A percentile compares a stretch with the other conserved stretches of the same genome.
Conservation (phyloP, 768 basidiomycete species). For the Suillus decipiens region DNA sequence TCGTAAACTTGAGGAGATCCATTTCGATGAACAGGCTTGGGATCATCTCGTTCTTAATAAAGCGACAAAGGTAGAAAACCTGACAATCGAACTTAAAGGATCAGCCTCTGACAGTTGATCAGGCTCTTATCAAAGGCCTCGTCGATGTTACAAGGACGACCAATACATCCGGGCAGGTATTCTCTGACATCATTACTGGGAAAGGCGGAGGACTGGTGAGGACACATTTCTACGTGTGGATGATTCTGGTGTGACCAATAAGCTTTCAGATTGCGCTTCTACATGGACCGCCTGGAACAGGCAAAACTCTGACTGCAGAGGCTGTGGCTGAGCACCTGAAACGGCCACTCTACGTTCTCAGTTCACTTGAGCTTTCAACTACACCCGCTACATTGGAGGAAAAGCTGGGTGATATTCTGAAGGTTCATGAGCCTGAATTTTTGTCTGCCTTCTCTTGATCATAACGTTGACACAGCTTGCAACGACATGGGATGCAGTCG, state of each 20-base stretch:
- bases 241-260: not conserved
- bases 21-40: slow-evolving; percentile 61
- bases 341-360: slow-evolving; percentile 53
- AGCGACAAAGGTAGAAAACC: slow-evolving; percentile 44
- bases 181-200: slow-evolving; percentile 57
- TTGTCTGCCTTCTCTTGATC: not conserved
- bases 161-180: slow-evolving; percentile 20
- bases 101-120: slow-evolving; percentile 35
- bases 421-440: slow-evolving; percentile 8
- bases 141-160: slow-evolving; percentile 27
- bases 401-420: slow-evolving; percentile 33
- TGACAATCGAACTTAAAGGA: not conserved
- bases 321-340: slow-evolving; percentile 58
- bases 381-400: slow-evolving; percentile 43
- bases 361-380: slow-evolving; percentile 58
- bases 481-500: slow-evolving; percentile 61
- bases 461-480: slow-evolving; percentile 53
- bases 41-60: slow-evolving; percentile 58
- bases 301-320: slow-evolving; percentile 63
- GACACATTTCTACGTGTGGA: slow-evolving; percentile 32
- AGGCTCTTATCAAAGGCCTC: slow-evolving; percentile 28
- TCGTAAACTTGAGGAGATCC: slow-evolving; percentile 51
- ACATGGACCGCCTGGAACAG: slow-evolving; percentile 33
- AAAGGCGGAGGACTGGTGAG: slow-evolving; percentile 65
- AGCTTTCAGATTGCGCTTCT: slow-evolving; percentile 23